A percentile compares a stretch with the other conserved stretches of the same genome.
These are phyloP conservation scores for Taxawa tesnikishii DNA, from an alignment of 2,329 filamentous ascomycete species.

Conservation along the genomic window DNA sequence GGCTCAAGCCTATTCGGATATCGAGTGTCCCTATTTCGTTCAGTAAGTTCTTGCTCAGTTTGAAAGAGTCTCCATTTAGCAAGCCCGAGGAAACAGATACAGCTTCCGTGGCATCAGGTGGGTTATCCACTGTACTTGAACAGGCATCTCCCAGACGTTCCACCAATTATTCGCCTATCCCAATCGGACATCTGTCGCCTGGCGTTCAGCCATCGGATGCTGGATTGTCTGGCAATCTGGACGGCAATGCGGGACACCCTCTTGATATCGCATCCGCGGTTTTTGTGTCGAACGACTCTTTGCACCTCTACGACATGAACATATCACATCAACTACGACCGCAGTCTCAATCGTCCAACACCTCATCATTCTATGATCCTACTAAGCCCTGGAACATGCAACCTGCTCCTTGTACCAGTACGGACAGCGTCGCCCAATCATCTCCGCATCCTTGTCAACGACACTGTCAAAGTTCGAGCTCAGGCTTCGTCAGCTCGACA, in stretches of 20 bases:
- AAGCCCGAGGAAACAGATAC: too few relatives aligned
- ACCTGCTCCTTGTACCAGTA: slow-evolving; percentile 1
- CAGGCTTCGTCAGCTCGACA: slow-evolving; percentile 21
- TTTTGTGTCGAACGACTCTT: slow-evolving; percentile 5
- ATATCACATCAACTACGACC: slow-evolving; percentile 33
- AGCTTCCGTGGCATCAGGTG: too few relatives aligned
- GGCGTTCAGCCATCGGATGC: too few relatives aligned
- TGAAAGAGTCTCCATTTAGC: background rate
- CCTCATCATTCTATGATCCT: background rate
- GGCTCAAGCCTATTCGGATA: background rate
- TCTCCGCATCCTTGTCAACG: slow-evolving; percentile 6
- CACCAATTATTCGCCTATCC: background rate
- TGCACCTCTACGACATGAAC: slow-evolving; percentile 31
- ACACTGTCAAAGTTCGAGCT: slow-evolving; percentile 8
- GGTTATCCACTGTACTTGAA: background rate
- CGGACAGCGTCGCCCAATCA: slow-evolving; percentile 14
- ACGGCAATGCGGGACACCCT: background rate
- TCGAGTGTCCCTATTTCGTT: background rate
- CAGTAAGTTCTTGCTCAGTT: background rate
- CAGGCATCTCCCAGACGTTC: background rate
- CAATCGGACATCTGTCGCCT: too few relatives aligned
- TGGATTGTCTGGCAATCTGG: background rate
- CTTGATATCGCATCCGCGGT: background rate
- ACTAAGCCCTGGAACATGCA: background rate
- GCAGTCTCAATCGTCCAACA: slow-evolving; percentile 24